These are phyloP conservation scores for Blastobotrys malaysiensis DNA, from an alignment of 1,139 yeast genomes.

Conservation along the genomic window DNA sequence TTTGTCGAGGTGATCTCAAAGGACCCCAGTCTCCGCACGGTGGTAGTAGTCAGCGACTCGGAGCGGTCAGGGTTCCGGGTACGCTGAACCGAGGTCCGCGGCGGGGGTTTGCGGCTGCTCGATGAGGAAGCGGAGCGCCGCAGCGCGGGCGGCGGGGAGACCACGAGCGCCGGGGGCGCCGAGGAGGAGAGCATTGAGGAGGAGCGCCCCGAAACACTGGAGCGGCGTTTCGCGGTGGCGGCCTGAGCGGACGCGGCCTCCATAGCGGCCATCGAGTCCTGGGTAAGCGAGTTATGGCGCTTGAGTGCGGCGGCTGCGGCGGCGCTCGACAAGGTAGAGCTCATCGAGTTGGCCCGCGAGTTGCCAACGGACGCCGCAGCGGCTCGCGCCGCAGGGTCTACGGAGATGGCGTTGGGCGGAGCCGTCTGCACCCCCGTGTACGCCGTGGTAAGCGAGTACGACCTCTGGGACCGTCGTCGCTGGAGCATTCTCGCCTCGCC, in stretches of 20 bases:
- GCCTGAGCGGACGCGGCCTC: conserved; percentile 3
- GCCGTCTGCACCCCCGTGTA: conserved; percentile 31
- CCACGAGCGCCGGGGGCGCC: neutral
- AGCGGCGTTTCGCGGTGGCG: neutral
- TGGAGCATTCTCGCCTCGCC: conserved; percentile 11
- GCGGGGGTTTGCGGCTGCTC: neutral
- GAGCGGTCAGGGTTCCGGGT: conserved; percentile 30
- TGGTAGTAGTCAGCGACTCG: conserved; percentile 36
- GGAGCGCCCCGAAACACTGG: neutral
- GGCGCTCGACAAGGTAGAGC: conserved; percentile 23
- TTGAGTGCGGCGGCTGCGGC: conserved; percentile 37
- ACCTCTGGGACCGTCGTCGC: conserved; percentile 19
- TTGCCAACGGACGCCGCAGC: conserved; percentile 39
- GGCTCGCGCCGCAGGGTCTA: conserved; percentile 37
- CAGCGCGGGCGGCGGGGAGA: neutral
- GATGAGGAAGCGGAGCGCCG: neutral
- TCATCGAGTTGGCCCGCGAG: conserved; percentile 15
- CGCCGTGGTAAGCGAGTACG: conserved; percentile 15
- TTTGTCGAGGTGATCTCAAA: conserved; percentile 30
- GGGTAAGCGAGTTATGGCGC: conserved; percentile 32
- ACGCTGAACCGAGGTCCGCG: neutral
- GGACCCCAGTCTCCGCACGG: conserved; percentile 35
- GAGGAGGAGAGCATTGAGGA: neutral
- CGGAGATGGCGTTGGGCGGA: conserved; percentile 25
- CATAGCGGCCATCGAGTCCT: conserved; percentile 19